phyloP scores from a whole-genome alignment of 2,329 filamentous ascomycete species.

The Neoarthrinium moseri region DNA sequence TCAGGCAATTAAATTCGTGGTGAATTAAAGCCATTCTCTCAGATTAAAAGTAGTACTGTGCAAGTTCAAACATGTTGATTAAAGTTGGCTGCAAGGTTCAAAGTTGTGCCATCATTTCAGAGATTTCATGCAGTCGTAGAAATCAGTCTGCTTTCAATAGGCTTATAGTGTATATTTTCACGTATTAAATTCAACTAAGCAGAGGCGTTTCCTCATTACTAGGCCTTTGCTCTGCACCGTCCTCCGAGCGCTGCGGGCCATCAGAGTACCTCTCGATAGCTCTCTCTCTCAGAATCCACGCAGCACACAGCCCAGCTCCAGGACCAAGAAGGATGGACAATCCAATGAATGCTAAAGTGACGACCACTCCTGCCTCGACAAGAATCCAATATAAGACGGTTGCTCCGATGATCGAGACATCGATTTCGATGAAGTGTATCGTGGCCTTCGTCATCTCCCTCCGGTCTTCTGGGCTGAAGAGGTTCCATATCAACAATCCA shows the following conservation, averaged over 20 bases:
- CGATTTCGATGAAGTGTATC: constrained; percentile 44
- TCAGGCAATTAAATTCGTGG: no score
- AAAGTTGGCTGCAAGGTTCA: no score
- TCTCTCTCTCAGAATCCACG: constrained; percentile 21
- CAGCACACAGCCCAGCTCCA: constrained; percentile 32
- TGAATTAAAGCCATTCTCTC: no score
- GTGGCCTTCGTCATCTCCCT: constrained; percentile 48
- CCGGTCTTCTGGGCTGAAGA: constrained; percentile 42
- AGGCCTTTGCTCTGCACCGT: neutral
- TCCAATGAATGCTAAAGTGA: constrained; percentile 22
- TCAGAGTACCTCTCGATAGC: constrained; percentile 14
- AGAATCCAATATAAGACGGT: constrained; percentile 54
- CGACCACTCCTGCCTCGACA: constrained; percentile 46
- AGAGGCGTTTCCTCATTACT: constrained; percentile 10
- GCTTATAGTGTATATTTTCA: neutral
- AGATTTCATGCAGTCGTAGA: no score
- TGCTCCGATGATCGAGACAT: constrained; percentile 41
- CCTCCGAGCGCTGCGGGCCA: neutral
- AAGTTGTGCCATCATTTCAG: no score
- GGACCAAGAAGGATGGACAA: constrained; percentile 31
- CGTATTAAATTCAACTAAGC: neutral
- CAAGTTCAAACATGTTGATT: no score
- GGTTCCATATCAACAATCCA: constrained; percentile 37
- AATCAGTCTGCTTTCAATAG: neutral
- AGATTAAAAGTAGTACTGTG: no score